Percentiles rank a stretch among this genome's conserved stretches.
phyloP scores from a whole-genome alignment of 331 rosid species.

The Quercus lobata region DNA sequence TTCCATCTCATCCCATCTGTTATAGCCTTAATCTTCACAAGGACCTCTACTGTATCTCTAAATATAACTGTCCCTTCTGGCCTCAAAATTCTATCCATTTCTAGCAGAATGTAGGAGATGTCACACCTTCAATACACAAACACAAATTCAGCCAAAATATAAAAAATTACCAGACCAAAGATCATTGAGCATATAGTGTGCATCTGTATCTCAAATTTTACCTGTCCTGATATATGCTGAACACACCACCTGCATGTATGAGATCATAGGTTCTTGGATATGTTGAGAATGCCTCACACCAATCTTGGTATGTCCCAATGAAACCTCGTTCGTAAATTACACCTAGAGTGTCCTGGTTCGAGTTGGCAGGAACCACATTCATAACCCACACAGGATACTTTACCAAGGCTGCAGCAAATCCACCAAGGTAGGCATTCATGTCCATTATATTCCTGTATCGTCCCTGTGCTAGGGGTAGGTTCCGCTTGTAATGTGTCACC shows the following conservation, averaged over 20 bases:
- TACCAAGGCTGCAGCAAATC: slow-evolving; percentile 68
- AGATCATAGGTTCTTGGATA: slow-evolving; percentile 96
- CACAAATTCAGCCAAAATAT: slow-evolving; percentile 15
- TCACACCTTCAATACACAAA: slow-evolving; percentile 65
- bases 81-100: slow-evolving; percentile 93
- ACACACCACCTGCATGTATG: slow-evolving; percentile 74
- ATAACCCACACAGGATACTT: slow-evolving; percentile 92
- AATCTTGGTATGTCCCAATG: slow-evolving; percentile 88
- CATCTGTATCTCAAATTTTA: slow-evolving; percentile 7
- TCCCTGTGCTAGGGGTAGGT: slow-evolving; percentile 60
- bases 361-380: slow-evolving; percentile 81
- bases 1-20: slow-evolving; percentile 81
- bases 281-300: slow-evolving; percentile 98
- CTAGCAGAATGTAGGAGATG: slow-evolving; percentile 59
- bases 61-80: slow-evolving; percentile 90
- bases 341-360: slow-evolving; percentile 78
- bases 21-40: slow-evolving; percentile 64
- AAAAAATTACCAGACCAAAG: neutral
- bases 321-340: slow-evolving; percentile 82
- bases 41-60: slow-evolving; percentile 79
- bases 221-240: slow-evolving; percentile 92
- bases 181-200: slow-evolving; percentile 1
- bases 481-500: slow-evolving; percentile 55
- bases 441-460: slow-evolving; percentile 78
- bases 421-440: slow-evolving; percentile 96